Base-by-base conservation (phyloP, 345 rosid genomes). In the Arabis hirsuta region DNA sequence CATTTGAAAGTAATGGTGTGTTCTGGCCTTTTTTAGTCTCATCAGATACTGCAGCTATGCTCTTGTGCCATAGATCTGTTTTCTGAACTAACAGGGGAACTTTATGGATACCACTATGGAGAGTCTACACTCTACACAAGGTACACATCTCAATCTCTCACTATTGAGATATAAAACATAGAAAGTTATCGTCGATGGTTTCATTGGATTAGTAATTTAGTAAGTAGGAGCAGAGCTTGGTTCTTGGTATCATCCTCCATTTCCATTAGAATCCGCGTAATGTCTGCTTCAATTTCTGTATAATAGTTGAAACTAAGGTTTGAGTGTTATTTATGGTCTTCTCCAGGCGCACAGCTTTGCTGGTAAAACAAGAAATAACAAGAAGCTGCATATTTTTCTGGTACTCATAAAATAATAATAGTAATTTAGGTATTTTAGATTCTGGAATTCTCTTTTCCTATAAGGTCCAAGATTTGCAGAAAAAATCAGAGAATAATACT, bases 101-200 rank as follows among this genome's bases (percentile, higher is more conserved):
- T 19, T 6, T 31, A 12, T 32, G 45, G 57, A 59, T 60, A 46
- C 48, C 26, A 47, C 31, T 32, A 47, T 13, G 13, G 42, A 36
- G 56, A 65, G 47, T 48, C 29, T 34, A 13, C n/a, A 48, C 6
- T 48, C 29, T 34, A 13, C n/a, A 48, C 6, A 31, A 48, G 69
- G 69, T 46, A 34, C 31, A 36, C 46, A 12, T 50, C 32, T 34
- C 20, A 11, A 22, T 65, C 69, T 36, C 57, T 65, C 32, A 50
- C 48, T 65, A 5, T 29, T 62, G 0, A 5, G 53, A 14, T n/a
- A 44, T 27, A 8, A 36, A 5, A 44, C 5, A 62, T 47, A 19
- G 22, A 12, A 34, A 29, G 32, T 29, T 29, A 47, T 0, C 12
- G 38, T 48, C 2, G 22, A 24, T 50, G 32, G 19, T 65, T 65